Percentiles rank a stretch among this genome's conserved stretches.
Conservation (phyloP, 495 filamentous ascomycete genomes). For the Elaphomyces granulatus region DNA sequence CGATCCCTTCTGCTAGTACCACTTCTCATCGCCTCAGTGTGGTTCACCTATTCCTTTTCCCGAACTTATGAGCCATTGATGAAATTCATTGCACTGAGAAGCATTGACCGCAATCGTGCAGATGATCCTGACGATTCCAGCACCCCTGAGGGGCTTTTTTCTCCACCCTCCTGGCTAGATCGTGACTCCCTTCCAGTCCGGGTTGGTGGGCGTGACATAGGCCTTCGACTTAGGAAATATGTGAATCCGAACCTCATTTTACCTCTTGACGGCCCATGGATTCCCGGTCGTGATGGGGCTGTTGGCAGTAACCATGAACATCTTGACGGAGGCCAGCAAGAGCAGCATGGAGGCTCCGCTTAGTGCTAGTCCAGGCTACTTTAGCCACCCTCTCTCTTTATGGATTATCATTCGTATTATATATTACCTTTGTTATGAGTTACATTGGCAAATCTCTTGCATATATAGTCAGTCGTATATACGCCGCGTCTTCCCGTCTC, state of each 20-base stretch:
- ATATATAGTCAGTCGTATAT: too few relatives aligned
- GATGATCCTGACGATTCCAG: conserved; percentile 23
- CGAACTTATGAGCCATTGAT: conserved; percentile 71
- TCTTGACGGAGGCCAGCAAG: too few relatives aligned
- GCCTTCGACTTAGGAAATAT: conserved; percentile 30
- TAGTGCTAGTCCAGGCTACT: too few relatives aligned
- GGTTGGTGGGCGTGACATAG: conserved; percentile 27
- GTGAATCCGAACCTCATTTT: conserved; percentile 32
- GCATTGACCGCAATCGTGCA: conserved; percentile 38
- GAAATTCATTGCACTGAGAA: conserved; percentile 80
- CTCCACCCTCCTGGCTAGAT: conserved; percentile 29
- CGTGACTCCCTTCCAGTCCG: conserved; percentile 30
- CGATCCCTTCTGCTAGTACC: conserved; percentile 60
- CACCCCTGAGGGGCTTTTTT: conserved; percentile 24
- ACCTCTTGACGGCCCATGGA: conserved; percentile 33
- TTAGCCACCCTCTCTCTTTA: too few relatives aligned
- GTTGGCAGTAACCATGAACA: too few relatives aligned
- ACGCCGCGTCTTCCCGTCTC: too few relatives aligned
- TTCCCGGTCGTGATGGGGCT: conserved; percentile 18
- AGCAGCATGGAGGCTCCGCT: too few relatives aligned
- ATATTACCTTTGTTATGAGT: too few relatives aligned
- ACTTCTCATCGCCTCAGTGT: conserved; percentile 61
- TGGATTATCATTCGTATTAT: too few relatives aligned
- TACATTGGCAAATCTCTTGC: too few relatives aligned
- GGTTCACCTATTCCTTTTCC: conserved; percentile 67